These are phyloP conservation scores for Colletotrichum scovillei DNA, from an alignment of 2,329 filamentous ascomycete species.

Conservation along the genomic window DNA sequence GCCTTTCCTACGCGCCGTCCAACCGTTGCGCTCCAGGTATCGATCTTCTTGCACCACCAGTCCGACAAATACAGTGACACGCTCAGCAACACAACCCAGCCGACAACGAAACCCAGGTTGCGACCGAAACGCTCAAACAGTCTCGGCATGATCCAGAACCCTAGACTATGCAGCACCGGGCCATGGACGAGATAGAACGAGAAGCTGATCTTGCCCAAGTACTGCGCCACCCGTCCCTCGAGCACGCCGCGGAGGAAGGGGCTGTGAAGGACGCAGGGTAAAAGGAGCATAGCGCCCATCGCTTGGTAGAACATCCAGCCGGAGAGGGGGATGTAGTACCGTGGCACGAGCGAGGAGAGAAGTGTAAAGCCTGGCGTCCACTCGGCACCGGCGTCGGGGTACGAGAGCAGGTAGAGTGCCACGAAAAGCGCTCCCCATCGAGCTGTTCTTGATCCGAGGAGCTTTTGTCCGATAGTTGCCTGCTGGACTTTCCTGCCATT, in stretches of 20 bases:
- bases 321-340: conserved; percentile 49
- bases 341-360: conserved; percentile 47
- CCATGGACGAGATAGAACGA: conserved; percentile 54
- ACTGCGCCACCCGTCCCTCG: conserved; percentile 47
- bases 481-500: conserved; percentile 16
- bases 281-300: conserved; percentile 49
- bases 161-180: conserved; percentile 42
- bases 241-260: conserved; percentile 42
- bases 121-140: conserved; percentile 50
- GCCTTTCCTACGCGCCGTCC: conserved; percentile 48
- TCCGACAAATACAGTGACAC: conserved; percentile 48
- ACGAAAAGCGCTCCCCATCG: conserved; percentile 45
- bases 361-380: conserved; percentile 50
- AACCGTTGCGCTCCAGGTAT: conserved; percentile 50
- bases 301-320: conserved; percentile 54
- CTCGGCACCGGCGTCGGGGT: conserved; percentile 51
- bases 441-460: conserved; percentile 28
- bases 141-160: conserved; percentile 50
- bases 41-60: conserved; percentile 49
- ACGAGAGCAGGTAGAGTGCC: conserved; percentile 52
- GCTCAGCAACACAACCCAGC: conserved; percentile 45
- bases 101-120: conserved; percentile 43
- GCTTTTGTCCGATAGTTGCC: conserved; percentile 18
- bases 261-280: conserved; percentile 49
- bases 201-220: conserved; percentile 53